Percentiles rank a stretch among this genome's conserved stretches.
phyloP scores from a whole-genome alignment of 148 eudicot species.

The Bassia scoparia region DNA sequence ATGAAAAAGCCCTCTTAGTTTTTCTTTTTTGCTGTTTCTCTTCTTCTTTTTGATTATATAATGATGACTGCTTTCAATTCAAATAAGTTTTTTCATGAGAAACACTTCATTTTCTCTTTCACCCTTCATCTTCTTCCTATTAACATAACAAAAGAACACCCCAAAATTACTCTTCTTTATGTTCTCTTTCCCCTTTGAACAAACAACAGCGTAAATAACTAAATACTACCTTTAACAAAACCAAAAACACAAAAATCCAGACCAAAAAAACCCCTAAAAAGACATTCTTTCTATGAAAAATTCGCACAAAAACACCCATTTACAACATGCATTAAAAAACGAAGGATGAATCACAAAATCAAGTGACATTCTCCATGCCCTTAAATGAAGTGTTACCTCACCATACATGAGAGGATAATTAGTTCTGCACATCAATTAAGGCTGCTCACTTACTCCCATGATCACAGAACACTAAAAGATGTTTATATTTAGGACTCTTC shows the following conservation, averaged over 20 bases:
- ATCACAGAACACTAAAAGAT: not conserved
- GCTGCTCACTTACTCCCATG: not conserved
- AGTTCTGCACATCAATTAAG: not conserved
- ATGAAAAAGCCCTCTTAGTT: not conserved
- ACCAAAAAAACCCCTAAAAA: conserved; percentile 2
- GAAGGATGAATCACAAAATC: conserved; percentile 15
- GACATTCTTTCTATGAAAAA: not conserved
- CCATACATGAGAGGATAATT: not conserved
- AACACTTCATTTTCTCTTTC: conserved; percentile 33
- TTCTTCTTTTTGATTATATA: conserved; percentile 8
- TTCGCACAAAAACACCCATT: conserved; percentile 17
- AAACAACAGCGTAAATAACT: conserved; percentile 28
- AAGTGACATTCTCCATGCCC: conserved; percentile 44
- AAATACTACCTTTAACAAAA: conserved; percentile 2
- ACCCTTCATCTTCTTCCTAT: conserved; percentile 31
- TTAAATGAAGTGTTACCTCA: conserved; percentile 47
- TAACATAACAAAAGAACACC: conserved; percentile 25
- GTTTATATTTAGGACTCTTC: not conserved
- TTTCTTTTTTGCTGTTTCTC: conserved; percentile 10
- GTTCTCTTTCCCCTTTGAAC: not conserved
- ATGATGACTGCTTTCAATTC: conserved; percentile 13
- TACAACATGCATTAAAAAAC: conserved; percentile 19
- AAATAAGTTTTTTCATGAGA: conserved; percentile 32
- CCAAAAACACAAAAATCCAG: not conserved
- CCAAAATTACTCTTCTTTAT: conserved; percentile 12